These are phyloP conservation scores for Tillandsia leiboldiana DNA, from an alignment of 176 grass and related monocot species.

Conservation along the genomic window DNA sequence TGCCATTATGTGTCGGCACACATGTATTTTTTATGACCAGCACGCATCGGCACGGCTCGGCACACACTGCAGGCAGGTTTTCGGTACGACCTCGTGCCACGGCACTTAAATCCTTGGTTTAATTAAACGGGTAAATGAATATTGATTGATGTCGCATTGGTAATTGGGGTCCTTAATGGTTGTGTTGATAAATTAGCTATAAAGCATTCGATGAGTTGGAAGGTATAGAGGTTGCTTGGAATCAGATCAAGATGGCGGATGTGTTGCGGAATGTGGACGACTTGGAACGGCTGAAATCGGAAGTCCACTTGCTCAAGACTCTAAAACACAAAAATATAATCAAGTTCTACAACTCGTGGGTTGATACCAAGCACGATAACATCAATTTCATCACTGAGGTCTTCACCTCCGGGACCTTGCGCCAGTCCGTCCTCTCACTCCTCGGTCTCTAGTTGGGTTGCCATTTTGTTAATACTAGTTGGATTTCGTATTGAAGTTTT, in stretches of 20 bases:
- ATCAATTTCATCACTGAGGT: conserved; percentile 82
- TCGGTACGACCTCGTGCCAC: no score
- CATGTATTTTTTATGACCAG: no score
- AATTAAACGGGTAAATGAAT: neutral
- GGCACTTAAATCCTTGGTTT: no score
- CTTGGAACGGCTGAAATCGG: conserved; percentile 58
- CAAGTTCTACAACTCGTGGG: conserved; percentile 80
- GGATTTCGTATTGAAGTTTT: conserved; percentile 5
- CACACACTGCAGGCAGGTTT: no score
- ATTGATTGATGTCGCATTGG: conserved; percentile 2
- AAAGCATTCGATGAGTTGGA: conserved; percentile 80
- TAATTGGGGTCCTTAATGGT: conserved; percentile 40
- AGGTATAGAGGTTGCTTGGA: conserved; percentile 83
- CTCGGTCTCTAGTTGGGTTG: neutral
- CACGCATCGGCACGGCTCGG: no score
- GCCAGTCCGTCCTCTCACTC: conserved; percentile 38
- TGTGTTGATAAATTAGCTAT: conserved; percentile 28
- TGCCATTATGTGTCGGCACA: no score
- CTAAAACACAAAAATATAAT: conserved; percentile 79
- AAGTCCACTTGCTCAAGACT: conserved; percentile 69
- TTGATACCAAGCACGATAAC: conserved; percentile 47
- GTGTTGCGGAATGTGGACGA: conserved; percentile 49
- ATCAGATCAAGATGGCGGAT: conserved; percentile 58
- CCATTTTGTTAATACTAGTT: neutral
- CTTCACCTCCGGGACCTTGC: conserved; percentile 70